phyloP scores from a whole-genome alignment of 2,329 filamentous ascomycete species.

The Phialophora tarda region DNA sequence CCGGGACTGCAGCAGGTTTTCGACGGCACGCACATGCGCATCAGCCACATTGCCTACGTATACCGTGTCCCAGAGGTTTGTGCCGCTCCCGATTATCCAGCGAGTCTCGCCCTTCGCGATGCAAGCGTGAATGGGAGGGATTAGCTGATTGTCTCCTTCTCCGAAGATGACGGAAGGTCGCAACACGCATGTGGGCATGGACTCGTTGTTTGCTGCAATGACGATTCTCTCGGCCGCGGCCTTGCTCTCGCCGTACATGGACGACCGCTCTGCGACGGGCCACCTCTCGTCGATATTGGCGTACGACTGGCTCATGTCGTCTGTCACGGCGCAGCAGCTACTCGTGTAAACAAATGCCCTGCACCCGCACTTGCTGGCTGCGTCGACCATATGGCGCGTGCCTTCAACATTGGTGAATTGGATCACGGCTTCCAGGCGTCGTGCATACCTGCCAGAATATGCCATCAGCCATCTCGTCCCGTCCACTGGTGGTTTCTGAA shows the following conservation, averaged over 20 bases:
- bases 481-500: constrained; percentile 2
- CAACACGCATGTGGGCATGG: constrained; percentile 49
- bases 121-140: constrained; percentile 52
- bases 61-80: constrained; percentile 53
- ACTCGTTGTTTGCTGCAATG: constrained; percentile 44
- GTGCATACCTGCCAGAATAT: constrained; percentile 40
- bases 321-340: constrained; percentile 60
- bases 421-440: constrained; percentile 48
- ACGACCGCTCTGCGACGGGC: constrained; percentile 47
- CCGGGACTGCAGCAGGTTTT: constrained; percentile 49
- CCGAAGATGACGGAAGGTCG: constrained; percentile 53
- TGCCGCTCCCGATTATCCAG: constrained; percentile 49
- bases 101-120: constrained; percentile 52
- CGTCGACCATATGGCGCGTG: constrained; percentile 59
- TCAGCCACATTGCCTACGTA: constrained; percentile 53
- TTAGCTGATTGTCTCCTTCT: constrained; percentile 50
- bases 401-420: constrained; percentile 61
- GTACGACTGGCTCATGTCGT: constrained; percentile 52
- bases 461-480: constrained; percentile 33
- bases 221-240: constrained; percentile 51
- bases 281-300: constrained; percentile 50
- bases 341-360: constrained; percentile 63
- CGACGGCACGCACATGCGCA: constrained; percentile 52
- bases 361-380: constrained; percentile 52
- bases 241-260: constrained; percentile 54